Percentiles rank a stretch among this genome's conserved stretches.
These are phyloP conservation scores for Avena insularis DNA, from an alignment of 176 grass and related monocot genomes.

Conservation along the genomic window DNA sequence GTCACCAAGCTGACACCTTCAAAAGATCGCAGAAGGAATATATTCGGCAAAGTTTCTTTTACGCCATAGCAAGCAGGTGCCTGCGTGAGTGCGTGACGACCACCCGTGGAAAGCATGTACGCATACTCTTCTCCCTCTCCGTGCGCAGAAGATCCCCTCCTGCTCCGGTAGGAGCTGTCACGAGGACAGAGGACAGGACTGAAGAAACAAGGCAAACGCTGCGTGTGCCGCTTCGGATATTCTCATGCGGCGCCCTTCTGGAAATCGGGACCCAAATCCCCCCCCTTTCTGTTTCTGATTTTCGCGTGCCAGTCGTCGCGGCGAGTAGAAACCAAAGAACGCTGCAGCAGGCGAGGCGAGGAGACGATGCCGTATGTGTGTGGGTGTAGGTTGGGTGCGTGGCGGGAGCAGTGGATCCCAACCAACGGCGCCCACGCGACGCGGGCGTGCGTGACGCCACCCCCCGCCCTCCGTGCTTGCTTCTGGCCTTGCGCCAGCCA, in stretches of 20 bases:
- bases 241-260: neutral
- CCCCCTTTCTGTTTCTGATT: neutral
- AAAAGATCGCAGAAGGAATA: neutral
- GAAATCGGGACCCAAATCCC: neutral
- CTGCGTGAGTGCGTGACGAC: neutral
- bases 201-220: neutral
- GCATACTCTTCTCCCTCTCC: neutral
- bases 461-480: neutral
- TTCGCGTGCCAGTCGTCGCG: neutral
- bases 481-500: neutral
- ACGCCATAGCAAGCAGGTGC: no score
- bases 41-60: neutral
- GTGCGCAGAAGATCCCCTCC: neutral
- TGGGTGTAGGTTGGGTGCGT: neutral
- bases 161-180: neutral
- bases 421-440: neutral
- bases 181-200: neutral
- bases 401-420: neutral
- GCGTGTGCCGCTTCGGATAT: neutral
- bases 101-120: neutral
- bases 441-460: neutral
- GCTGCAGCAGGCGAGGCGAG: neutral
- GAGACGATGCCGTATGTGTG: neutral
- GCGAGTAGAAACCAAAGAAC: no score
- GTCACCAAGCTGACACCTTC: neutral